Percentiles rank a stretch among this genome's conserved stretches.
phyloP scores from a whole-genome alignment of 257 asterid genomes.

The Plantago ovata region DNA sequence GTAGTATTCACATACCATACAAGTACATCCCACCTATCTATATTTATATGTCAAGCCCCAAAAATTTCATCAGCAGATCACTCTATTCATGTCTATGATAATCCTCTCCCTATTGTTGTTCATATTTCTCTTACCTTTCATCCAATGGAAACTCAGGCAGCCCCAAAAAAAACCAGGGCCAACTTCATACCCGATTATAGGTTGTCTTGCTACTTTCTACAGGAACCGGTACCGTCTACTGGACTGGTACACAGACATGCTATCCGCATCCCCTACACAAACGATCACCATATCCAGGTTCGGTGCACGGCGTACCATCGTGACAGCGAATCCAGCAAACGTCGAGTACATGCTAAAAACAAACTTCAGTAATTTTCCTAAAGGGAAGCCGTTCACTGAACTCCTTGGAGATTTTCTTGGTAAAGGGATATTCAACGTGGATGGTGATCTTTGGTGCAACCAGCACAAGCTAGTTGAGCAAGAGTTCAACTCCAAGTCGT shows the following conservation, averaged over 20 bases:
- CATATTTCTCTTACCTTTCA: constrained; percentile 23
- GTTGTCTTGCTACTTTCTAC: constrained; percentile 59
- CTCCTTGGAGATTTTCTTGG: constrained; percentile 58
- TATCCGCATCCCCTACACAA: constrained; percentile 39
- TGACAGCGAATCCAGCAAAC: constrained; percentile 58
- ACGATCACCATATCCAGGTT: constrained; percentile 45
- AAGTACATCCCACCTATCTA: not conserved
- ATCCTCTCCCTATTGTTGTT: constrained; percentile 19
- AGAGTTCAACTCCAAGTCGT: constrained; percentile 33
- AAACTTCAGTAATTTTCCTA: constrained; percentile 49
- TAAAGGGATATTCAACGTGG: constrained; percentile 57
- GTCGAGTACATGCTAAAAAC: constrained; percentile 49
- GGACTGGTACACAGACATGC: constrained; percentile 72
- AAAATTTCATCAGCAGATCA: not conserved
- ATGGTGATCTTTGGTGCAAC: constrained; percentile 46
- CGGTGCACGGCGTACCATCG: constrained; percentile 50
- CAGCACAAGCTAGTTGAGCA: constrained; percentile 46
- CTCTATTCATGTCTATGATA: constrained; percentile 16
- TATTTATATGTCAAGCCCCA: constrained; percentile 10
- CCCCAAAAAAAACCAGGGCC: constrained; percentile 26
- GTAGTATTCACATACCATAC: not conserved
- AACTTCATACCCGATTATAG: constrained; percentile 44
- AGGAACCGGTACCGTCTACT: constrained; percentile 48
- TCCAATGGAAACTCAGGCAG: constrained; percentile 20
- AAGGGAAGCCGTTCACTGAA: constrained; percentile 51